These are phyloP conservation scores for Drechslera avenae DNA, from an alignment of 2,329 filamentous ascomycete species.

Conservation along the genomic window DNA sequence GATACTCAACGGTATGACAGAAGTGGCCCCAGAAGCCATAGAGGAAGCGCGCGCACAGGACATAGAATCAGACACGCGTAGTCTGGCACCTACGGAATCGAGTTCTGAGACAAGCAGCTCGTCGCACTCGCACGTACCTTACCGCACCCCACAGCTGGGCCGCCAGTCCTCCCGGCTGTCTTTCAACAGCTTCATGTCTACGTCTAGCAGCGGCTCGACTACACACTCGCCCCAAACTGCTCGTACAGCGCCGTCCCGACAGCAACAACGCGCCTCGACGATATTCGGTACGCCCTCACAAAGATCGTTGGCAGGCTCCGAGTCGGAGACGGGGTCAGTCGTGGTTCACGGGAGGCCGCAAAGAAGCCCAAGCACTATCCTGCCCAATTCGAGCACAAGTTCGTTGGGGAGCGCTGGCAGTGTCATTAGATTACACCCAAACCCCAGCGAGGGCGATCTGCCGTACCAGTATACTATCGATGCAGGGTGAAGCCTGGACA, in stretches of 20 bases:
- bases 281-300: constrained; percentile 32
- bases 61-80: constrained; percentile 37
- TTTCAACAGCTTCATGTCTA: constrained; percentile 16
- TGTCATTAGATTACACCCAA: constrained; percentile 34
- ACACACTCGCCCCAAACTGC: constrained; percentile 35
- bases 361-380: constrained; percentile 37
- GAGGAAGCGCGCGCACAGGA: constrained; percentile 46
- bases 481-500: constrained; percentile 11
- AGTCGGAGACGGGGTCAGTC: constrained; percentile 36
- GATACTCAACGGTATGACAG: constrained; percentile 75
- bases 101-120: constrained; percentile 22
- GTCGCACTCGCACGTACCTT: constrained; percentile 31
- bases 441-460: constrained; percentile 35
- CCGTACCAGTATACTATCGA: constrained; percentile 40
- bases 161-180: constrained; percentile 29
- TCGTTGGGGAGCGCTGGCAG: constrained; percentile 31
- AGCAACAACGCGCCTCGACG: constrained; percentile 27
- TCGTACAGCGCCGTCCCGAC: constrained; percentile 38
- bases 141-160: constrained; percentile 36
- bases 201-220: constrained; percentile 17
- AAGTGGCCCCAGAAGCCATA: constrained; percentile 62
- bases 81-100: constrained; percentile 41
- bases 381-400: constrained; percentile 39
- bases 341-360: constrained; percentile 20
- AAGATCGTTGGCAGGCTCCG: constrained; percentile 24